These are phyloP conservation scores for Trichoderma virens DNA, from an alignment of 495 filamentous ascomycete species.

Conservation along the genomic window DNA sequence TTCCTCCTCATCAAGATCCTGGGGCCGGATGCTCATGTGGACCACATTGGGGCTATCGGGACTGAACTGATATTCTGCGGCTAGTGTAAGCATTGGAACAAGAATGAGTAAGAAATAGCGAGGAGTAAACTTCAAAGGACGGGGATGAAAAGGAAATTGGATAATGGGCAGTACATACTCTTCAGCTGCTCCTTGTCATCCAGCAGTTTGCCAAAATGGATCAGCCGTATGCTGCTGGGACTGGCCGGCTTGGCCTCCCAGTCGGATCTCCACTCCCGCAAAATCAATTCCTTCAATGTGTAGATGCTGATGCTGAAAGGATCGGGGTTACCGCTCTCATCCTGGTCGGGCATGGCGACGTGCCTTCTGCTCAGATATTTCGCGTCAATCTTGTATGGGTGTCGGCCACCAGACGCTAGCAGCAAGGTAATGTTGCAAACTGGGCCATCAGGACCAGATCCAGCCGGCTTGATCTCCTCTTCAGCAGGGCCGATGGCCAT, in stretches of 20 bases:
- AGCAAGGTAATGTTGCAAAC: slow-evolving; percentile 58
- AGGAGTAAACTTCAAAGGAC: background rate
- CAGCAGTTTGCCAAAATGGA: slow-evolving; percentile 78
- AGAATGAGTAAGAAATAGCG: background rate
- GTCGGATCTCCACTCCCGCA: slow-evolving; percentile 83
- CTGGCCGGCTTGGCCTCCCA: slow-evolving; percentile 81
- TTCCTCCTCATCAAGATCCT: slow-evolving; percentile 11
- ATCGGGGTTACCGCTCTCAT: slow-evolving; percentile 50
- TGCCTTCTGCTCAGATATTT: slow-evolving; percentile 75
- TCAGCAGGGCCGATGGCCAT: slow-evolving; percentile 5
- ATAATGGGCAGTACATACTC: slow-evolving; percentile 19
- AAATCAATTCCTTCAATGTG: slow-evolving; percentile 83
- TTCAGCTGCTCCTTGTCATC: slow-evolving; percentile 76
- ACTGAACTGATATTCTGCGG: slow-evolving; percentile 69
- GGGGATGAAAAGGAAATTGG: background rate
- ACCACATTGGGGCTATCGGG: slow-evolving; percentile 68
- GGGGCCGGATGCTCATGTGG: slow-evolving; percentile 10
- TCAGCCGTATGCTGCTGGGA: slow-evolving; percentile 78
- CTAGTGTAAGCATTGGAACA: slow-evolving; percentile 12
- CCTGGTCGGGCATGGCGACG: slow-evolving; percentile 58
- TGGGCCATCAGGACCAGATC: background rate
- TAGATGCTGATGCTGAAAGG: slow-evolving; percentile 86
- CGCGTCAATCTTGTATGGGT: slow-evolving; percentile 80
- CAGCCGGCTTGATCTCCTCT: slow-evolving; percentile 4
- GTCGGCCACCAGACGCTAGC: slow-evolving; percentile 70